These are phyloP conservation scores for Paraconiothyrium brasiliense DNA, from an alignment of 2,329 filamentous ascomycete species.

Conservation along the genomic window DNA sequence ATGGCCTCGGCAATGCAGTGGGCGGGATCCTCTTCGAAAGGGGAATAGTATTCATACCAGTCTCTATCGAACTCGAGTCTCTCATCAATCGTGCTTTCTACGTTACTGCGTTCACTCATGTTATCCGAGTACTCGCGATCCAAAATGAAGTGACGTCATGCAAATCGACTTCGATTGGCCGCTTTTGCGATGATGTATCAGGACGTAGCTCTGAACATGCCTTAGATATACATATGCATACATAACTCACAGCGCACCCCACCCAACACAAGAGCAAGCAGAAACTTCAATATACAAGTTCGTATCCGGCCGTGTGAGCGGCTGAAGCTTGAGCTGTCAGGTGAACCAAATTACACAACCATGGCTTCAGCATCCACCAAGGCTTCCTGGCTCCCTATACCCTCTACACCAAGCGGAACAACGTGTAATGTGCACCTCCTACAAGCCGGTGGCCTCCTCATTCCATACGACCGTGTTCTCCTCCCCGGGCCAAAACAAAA, in stretches of 20 bases:
- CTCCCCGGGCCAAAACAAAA: conserved; percentile 53
- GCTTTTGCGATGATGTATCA: background rate
- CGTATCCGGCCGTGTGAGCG: too few relatives aligned
- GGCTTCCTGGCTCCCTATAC: conserved; percentile 40
- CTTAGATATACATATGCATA: too few relatives aligned
- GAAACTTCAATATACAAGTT: too few relatives aligned
- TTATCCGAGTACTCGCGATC: background rate
- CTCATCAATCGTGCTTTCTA: background rate
- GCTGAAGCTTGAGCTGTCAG: too few relatives aligned
- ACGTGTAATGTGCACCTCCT: conserved; percentile 46
- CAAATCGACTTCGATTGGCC: background rate
- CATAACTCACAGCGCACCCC: background rate
- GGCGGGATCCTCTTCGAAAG: too few relatives aligned
- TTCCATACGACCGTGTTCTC: conserved; percentile 58
- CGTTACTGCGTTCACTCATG: background rate
- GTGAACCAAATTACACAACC: background rate
- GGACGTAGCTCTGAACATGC: background rate
- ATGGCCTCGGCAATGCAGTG: background rate
- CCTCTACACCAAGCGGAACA: conserved; percentile 25
- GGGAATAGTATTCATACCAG: too few relatives aligned
- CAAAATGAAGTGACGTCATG: background rate
- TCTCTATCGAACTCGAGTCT: too few relatives aligned
- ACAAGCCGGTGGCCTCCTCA: conserved; percentile 53
- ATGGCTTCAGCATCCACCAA: conserved; percentile 12
- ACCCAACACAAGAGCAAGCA: background rate